Evolutionary conservation across 2,329 filamentous ascomycete species (phyloP).

Genomic region (Penicillium sp.): DNA sequence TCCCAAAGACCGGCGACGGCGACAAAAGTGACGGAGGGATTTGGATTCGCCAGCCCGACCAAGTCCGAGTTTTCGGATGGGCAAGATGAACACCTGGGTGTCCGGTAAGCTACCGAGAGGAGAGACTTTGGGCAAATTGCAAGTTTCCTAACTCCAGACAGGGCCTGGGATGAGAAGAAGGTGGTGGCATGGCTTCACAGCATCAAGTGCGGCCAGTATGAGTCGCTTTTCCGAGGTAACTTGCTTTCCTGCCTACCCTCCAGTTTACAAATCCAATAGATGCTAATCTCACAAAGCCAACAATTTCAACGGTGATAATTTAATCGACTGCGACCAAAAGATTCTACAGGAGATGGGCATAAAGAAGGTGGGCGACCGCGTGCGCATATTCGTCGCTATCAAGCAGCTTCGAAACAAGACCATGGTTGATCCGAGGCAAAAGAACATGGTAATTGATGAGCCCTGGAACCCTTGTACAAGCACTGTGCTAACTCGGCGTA

Average conservation of each 20-base stretch:
- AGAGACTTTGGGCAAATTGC: not conserved
- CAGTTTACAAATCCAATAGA: constrained; percentile 13
- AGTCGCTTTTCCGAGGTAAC: constrained; percentile 76
- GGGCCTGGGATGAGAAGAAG: constrained; percentile 83
- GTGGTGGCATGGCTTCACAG: constrained; percentile 89
- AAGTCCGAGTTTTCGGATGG: constrained; percentile 89
- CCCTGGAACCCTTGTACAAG: not conserved
- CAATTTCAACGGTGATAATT: constrained; percentile 95
- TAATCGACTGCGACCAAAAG: constrained; percentile 95
- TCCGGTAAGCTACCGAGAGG: constrained; percentile 58
- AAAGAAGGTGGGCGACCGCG: constrained; percentile 94
- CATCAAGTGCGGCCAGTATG: constrained; percentile 93
- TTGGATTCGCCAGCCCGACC: constrained; percentile 75
- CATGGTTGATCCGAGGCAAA: constrained; percentile 77
- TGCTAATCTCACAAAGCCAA: constrained; percentile 60
- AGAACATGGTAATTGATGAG: constrained; percentile 69
- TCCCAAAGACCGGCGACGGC: constrained; percentile 34
- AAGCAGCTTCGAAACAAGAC: constrained; percentile 80
- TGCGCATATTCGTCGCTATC: constrained; percentile 84
- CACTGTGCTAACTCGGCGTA: constrained; percentile 42
- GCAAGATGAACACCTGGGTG: constrained; percentile 72
- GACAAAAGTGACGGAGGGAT: constrained; percentile 38
- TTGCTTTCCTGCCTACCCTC: not conserved
- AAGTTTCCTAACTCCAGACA: constrained; percentile 37
- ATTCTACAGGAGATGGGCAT: constrained; percentile 98